Conservation (phyloP, 306 rosid genomes). For the Lagenaria siceraria region DNA sequence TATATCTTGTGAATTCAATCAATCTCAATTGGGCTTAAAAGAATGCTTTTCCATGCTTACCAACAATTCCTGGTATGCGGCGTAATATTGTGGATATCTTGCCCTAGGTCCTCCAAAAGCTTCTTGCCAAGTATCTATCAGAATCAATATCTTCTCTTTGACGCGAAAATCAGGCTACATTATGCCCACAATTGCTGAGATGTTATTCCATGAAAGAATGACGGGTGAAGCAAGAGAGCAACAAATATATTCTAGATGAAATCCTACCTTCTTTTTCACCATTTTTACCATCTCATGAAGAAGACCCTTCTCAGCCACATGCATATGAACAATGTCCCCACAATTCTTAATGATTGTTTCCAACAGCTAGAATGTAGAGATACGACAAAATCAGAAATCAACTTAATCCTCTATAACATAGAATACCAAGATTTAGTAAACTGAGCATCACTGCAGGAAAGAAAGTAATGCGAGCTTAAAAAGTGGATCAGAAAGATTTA, state of each 20-base stretch:
- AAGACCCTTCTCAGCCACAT: conserved; percentile 92
- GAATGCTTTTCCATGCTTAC: conserved; percentile 24
- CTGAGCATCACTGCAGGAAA: neutral
- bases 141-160: conserved; percentile 79
- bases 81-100: conserved; percentile 90
- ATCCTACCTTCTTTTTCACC: conserved; percentile 70
- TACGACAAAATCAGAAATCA: conserved; percentile 27
- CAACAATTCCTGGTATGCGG: conserved; percentile 89
- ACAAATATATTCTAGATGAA: conserved; percentile 14
- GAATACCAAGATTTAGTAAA: conserved; percentile 10
- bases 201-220: conserved; percentile 12
- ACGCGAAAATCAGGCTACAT: conserved; percentile 78
- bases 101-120: conserved; percentile 96
- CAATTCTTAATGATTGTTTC: conserved; percentile 92
- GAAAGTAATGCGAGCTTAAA: neutral
- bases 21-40: neutral
- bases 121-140: conserved; percentile 98
- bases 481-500: neutral
- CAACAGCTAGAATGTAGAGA: conserved; percentile 45
- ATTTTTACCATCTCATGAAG: conserved; percentile 92
- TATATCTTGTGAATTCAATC: neutral
- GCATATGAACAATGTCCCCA: conserved; percentile 96
- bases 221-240: conserved; percentile 4
- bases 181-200: conserved; percentile 24
- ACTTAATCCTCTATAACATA: conserved; percentile 21